These are phyloP conservation scores for Brasilioporus rufonigricans DNA, from an alignment of 768 basidiomycete species.

Conservation along the genomic window DNA sequence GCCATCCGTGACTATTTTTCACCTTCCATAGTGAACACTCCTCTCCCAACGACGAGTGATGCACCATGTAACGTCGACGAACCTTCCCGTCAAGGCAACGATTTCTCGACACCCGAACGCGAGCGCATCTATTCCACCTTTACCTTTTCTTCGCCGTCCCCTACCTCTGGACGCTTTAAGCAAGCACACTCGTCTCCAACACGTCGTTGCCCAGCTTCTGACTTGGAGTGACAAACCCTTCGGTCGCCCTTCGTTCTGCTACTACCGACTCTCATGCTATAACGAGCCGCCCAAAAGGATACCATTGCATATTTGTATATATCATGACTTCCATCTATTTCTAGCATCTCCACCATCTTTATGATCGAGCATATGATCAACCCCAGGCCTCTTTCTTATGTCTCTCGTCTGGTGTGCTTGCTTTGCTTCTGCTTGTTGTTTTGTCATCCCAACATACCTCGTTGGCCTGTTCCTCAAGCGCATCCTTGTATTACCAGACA, in stretches of 20 bases:
- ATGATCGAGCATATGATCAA: conserved; percentile 24
- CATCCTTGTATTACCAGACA: conserved; percentile 34
- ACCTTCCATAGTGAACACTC: conserved; percentile 13
- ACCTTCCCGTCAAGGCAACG: conserved; percentile 62
- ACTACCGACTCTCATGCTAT: conserved; percentile 1
- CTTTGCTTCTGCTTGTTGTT: conserved; percentile 27
- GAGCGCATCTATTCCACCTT: conserved; percentile 71
- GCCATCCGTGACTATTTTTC: conserved; percentile 55
- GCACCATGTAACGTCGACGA: conserved; percentile 37
- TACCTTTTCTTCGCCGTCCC: conserved; percentile 76
- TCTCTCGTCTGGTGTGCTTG: conserved; percentile 26
- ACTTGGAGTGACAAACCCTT: conserved; percentile 18
- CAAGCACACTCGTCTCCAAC: conserved; percentile 37
- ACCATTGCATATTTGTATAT: conserved; percentile 34
- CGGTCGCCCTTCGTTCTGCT: background rate
- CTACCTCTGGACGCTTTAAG: conserved; percentile 53
- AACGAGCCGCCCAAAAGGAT: conserved; percentile 21
- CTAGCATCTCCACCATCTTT: conserved; percentile 29
- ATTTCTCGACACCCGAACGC: conserved; percentile 75
- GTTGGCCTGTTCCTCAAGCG: conserved; percentile 29
- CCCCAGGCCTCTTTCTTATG: conserved; percentile 12
- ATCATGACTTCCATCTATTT: conserved; percentile 33
- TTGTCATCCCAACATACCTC: conserved; percentile 26
- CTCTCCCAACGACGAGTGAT: conserved; percentile 32
- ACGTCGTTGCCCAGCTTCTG: conserved; percentile 17